phyloP scores from a whole-genome alignment of 2,329 filamentous ascomycete genomes.

The Huntiella omanensis region DNA sequence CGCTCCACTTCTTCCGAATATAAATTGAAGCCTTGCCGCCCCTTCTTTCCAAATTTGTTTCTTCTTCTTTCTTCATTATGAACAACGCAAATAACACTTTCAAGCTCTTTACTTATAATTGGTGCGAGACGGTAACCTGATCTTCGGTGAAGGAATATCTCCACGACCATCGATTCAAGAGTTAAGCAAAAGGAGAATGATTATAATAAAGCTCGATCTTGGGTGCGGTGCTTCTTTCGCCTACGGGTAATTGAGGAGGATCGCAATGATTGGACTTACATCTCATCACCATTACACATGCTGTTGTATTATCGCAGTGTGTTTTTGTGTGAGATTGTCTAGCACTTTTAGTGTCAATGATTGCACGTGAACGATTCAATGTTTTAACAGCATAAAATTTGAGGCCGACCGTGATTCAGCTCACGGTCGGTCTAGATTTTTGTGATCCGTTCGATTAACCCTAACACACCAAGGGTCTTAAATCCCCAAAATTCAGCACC shows the following conservation, averaged over 20 bases:
- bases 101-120: slow-evolving; percentile 19
- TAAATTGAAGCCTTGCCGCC: background rate
- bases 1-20: background rate
- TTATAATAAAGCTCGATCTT: slow-evolving; percentile 31
- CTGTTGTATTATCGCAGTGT: background rate
- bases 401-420: too few relatives aligned
- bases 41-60: slow-evolving; percentile 13
- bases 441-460: too few relatives aligned
- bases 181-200: slow-evolving; percentile 32
- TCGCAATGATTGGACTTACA: slow-evolving; percentile 43
- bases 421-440: too few relatives aligned
- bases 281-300: slow-evolving; percentile 13
- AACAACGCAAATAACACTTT: slow-evolving; percentile 31
- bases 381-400: too few relatives aligned
- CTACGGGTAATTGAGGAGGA: slow-evolving; percentile 29
- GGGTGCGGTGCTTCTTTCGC: slow-evolving; percentile 36
- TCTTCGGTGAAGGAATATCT: slow-evolving; percentile 14
- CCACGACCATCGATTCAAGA: slow-evolving; percentile 30
- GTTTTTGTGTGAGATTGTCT: too few relatives aligned
- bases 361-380: too few relatives aligned
- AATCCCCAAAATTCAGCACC: too few relatives aligned
- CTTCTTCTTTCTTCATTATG: slow-evolving; percentile 19
- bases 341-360: too few relatives aligned
- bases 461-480: too few relatives aligned
- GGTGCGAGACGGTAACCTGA: slow-evolving; percentile 27